A percentile compares a stretch with the other conserved stretches of the same genome.
Evolutionary conservation across 1,284 basidiomycete genomes (phyloP).

Genomic region (Pseudozyma tsukubaensis): DNA sequence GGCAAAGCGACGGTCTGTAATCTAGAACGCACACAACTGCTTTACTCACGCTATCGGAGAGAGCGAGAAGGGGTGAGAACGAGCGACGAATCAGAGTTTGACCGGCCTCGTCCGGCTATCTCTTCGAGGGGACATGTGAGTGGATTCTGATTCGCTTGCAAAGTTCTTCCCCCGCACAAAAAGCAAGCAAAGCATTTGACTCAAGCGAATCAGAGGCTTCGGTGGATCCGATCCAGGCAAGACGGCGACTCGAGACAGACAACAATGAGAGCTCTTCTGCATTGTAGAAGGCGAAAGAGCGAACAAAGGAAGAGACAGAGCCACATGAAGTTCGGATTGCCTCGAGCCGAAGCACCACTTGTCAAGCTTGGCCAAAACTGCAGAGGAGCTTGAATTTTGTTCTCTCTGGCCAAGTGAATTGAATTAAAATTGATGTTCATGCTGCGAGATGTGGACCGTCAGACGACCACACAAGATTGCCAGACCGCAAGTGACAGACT

Average conservation of each 20-base stretch:
- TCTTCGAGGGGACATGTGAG: neutral
- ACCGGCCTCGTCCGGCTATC: neutral
- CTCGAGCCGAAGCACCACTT: conserved; percentile 17
- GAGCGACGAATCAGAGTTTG: conserved; percentile 1
- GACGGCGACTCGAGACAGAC: too few relatives aligned
- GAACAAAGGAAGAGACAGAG: neutral
- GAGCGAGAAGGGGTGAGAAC: neutral
- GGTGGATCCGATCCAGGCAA: too few relatives aligned
- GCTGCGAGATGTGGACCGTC: too few relatives aligned
- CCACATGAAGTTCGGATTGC: conserved; percentile 14
- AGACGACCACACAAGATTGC: too few relatives aligned
- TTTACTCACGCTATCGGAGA: neutral
- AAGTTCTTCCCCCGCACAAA: too few relatives aligned
- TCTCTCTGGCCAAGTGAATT: neutral
- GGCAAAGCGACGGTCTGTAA: conserved; percentile 10
- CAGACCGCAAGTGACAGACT: too few relatives aligned
- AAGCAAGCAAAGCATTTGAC: neutral
- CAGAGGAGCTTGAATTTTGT: conserved; percentile 9
- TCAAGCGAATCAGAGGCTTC: neutral
- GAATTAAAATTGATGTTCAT: neutral
- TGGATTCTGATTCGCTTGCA: conserved; percentile 4
- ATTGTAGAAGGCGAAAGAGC: conserved; percentile 1
- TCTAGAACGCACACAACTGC: neutral
- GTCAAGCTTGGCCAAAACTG: conserved; percentile 19
- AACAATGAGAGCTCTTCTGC: too few relatives aligned